These are phyloP conservation scores for Entomortierella parvispora DNA, from an alignment of 192 early-diverging fungal genomes.

Conservation along the genomic window DNA sequence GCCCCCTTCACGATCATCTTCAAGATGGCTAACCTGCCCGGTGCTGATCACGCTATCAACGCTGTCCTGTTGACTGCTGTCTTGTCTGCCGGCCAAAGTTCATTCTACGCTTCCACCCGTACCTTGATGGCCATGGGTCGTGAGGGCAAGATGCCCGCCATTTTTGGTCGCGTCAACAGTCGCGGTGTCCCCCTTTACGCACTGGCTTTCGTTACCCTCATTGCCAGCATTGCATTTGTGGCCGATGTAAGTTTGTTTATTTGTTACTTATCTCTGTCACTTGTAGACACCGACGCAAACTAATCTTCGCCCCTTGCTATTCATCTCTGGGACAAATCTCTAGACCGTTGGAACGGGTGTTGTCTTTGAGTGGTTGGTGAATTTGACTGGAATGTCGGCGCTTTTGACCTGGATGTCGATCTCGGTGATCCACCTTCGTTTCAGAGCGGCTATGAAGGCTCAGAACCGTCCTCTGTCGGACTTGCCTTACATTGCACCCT, in stretches of 20 bases:
- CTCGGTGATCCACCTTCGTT: slow-evolving; percentile 80
- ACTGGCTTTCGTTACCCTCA: slow-evolving; percentile 67
- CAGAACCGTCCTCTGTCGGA: slow-evolving; percentile 71
- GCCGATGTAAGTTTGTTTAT: slow-evolving; percentile 12
- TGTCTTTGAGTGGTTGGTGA: slow-evolving; percentile 73
- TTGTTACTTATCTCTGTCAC: not conserved
- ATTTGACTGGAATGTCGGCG: slow-evolving; percentile 74
- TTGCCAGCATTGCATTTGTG: slow-evolving; percentile 70
- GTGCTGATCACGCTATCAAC: slow-evolving; percentile 75
- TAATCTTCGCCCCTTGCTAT: no score
- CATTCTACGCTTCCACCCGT: slow-evolving; percentile 84
- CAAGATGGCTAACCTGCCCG: slow-evolving; percentile 65
- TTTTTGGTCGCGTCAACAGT: slow-evolving; percentile 70
- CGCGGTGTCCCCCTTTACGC: slow-evolving; percentile 74
- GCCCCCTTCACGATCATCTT: slow-evolving; percentile 79
- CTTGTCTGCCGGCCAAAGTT: slow-evolving; percentile 80
- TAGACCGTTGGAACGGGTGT: slow-evolving; percentile 31
- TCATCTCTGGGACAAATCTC: no score
- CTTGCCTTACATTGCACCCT: slow-evolving; percentile 79
- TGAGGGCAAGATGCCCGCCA: slow-evolving; percentile 77
- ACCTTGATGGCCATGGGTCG: slow-evolving; percentile 83
- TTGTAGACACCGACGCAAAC: not conserved
- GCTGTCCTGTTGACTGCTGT: slow-evolving; percentile 75
- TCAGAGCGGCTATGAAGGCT: slow-evolving; percentile 78
- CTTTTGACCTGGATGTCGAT: slow-evolving; percentile 89